Conservation (phyloP, 805 yeast species). For the Schizosaccharomyces osmophilus region DNA sequence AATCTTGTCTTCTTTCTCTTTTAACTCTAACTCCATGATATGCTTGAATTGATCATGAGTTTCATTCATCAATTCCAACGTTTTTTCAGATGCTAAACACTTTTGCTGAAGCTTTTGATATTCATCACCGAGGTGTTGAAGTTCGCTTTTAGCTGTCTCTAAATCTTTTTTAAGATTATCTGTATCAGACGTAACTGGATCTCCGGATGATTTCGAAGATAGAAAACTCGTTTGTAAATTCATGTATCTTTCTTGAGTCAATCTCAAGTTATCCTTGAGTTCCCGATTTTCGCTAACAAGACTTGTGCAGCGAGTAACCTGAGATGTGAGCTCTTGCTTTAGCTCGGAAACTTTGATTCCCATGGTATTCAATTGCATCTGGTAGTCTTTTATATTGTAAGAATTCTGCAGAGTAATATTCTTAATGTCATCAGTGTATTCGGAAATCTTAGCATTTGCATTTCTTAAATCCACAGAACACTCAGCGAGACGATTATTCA, state of each 20-base stretch:
- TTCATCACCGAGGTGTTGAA: slow-evolving; percentile 31
- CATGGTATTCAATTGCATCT: neutral
- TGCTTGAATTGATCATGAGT: slow-evolving; percentile 26
- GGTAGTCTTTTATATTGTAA: slow-evolving; percentile 1
- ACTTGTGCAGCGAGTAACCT: neutral
- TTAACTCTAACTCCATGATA: slow-evolving; percentile 6
- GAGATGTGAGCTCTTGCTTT: neutral
- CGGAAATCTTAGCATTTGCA: neutral
- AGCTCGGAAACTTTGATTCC: neutral
- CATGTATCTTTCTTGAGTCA: slow-evolving; percentile 13
- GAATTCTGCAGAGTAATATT: neutral
- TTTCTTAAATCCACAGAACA: neutral
- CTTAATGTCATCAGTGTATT: neutral
- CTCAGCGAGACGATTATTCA: neutral
- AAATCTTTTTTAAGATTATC: slow-evolving; percentile 13
- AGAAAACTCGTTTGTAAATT: neutral
- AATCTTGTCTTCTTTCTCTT: neutral
- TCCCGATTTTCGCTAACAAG: slow-evolving; percentile 1
- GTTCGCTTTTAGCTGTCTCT: slow-evolving; percentile 27
- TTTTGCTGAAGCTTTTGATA: slow-evolving; percentile 37
- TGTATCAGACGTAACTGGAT: neutral
- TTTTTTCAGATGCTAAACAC: slow-evolving; percentile 41
- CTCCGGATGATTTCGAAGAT: slow-evolving; percentile 6
- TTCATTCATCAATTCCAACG: slow-evolving; percentile 28
- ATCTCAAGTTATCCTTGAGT: slow-evolving; percentile 11